Base-by-base conservation (phyloP, 1,284 basidiomycete genomes). In the Somion occarium region DNA sequence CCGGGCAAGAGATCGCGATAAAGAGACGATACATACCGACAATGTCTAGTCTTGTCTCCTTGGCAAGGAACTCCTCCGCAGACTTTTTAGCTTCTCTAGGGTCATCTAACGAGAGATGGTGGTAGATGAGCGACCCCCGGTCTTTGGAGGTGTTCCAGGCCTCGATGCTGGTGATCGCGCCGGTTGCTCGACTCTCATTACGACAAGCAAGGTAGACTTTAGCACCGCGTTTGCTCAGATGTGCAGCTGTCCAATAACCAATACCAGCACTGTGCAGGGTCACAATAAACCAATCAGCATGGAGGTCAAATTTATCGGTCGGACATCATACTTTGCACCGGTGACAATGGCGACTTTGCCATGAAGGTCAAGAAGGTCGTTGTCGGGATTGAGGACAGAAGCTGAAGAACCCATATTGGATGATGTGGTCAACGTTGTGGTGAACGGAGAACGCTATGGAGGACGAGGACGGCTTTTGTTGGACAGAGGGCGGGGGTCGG, bases 321-420 rank as follows among this genome's bases (percentile, higher is more conserved):
- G n/a, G n/a, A n/a, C n/a, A n/a, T 61, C 69, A 53, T 49, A 73
- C 70, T 71, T 73, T 51, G 63, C 72, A 43, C 72, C 73, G 1
- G 72, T 75, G 38, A 75, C 70, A 49, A 75, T 56, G 45, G 66
- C 58, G 20, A 74, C 70, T 51, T 71, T 73, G 5, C 71, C 73
- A 0, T 58, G 61, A 12, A 75, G 55, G 53, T 72, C 66, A 13
- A 64, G 62, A 15, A 74, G 49, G 51, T 73, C 71, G 27, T 46
- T 56, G 5, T 39, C 51, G 0, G 63, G 66, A 50, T 66, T 52
- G 47, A 64, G 66, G 7, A 19, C 7, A 34, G 30, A 34, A 7
- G 30, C 7, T 34, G 42, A 7, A 23, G 42, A 9, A 24, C 42
- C 20, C 42, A 43, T 43, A 13, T n/a, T n/a, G n/a, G 42, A 13